Evolutionary conservation across 441 rosid genomes (phyloP), one percentile per base, ranked within the genome.

Genomic region (Jatropha multifida): DNA sequence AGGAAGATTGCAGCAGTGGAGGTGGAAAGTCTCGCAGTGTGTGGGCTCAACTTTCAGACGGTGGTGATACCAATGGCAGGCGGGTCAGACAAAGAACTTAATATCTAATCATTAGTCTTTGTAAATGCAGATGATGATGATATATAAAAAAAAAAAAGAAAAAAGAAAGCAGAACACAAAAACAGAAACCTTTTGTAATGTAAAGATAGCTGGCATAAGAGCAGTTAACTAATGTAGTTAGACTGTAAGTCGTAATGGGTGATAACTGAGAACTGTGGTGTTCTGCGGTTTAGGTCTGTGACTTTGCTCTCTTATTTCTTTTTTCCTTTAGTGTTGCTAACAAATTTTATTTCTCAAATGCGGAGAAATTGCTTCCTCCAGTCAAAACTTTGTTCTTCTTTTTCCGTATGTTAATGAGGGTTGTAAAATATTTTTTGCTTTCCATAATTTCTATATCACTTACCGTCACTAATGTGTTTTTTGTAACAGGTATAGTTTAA

Each of bases 41-140:
- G 15, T 94, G 97, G 98, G 97, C 86, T 1, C 97, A 92, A 79
- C 90, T 89, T 52, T 94, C 97, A 0, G 98, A 89, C 56, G 95
- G 97, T 17, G 92, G 88, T 0, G 96, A 90, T 72, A 83, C 88
- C 32, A 87, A 49, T 65, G 88, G 92, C 82, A 74, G 94, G 74
- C 85, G 90, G 82, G 95, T 93, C 12, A 85, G 98, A 79, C 95
- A 91, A 77, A 77, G 91, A 78, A 87, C 85, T 65, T 86, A 83
- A 80, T 68, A 42, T 48, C 26, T 71, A 37, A 38, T 44, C 7
- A 38, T 27, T 49, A 26, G 49, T 74, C 59, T 58, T 26, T 81
- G 84, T 74, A 69, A 66, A 73, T 68, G 78, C 40, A 55, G 71
- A 32, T 56, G 54, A 74, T 56, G 71, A 37, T 40, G 46, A 44